phyloP scores from a whole-genome alignment of 768 basidiomycete species.

The Kwoniella pini region DNA sequence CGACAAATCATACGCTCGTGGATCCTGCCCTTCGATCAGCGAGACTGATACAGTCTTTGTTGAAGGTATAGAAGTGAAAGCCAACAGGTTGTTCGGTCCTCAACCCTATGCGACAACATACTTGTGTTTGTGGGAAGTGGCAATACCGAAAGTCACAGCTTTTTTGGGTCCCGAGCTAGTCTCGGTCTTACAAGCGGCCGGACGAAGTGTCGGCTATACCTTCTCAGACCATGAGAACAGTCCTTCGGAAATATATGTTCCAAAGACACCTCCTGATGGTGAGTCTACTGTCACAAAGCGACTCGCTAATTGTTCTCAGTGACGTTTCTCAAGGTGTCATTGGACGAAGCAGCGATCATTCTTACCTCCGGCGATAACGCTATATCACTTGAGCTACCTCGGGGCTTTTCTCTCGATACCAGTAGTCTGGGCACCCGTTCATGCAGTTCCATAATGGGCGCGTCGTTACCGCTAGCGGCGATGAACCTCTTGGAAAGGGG shows the following conservation, averaged over 20 bases:
- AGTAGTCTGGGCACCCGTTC: slow-evolving; percentile 74
- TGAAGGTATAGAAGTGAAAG: slow-evolving; percentile 71
- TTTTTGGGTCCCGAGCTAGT: slow-evolving; percentile 62
- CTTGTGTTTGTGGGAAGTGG: slow-evolving; percentile 89
- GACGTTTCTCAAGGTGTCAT: slow-evolving; percentile 74
- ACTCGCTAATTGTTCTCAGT: slow-evolving; percentile 59
- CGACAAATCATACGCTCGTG: slow-evolving; percentile 40
- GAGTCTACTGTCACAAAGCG: slow-evolving; percentile 37
- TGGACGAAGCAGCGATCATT: slow-evolving; percentile 62
- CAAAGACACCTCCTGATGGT: slow-evolving; percentile 77
- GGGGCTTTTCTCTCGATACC: slow-evolving; percentile 66
- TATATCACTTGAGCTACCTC: slow-evolving; percentile 61
- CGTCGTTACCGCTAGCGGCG: slow-evolving; percentile 62
- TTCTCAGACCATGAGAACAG: slow-evolving; percentile 77
- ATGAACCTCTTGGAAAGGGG: slow-evolving; percentile 59
- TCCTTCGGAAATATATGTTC: slow-evolving; percentile 63
- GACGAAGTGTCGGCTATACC: slow-evolving; percentile 66
- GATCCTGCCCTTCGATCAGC: slow-evolving; percentile 19
- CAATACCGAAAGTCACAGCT: slow-evolving; percentile 66
- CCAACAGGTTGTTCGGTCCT: slow-evolving; percentile 86
- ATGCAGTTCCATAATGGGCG: slow-evolving; percentile 66
- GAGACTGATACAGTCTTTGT: slow-evolving; percentile 55
- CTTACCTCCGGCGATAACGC: slow-evolving; percentile 63
- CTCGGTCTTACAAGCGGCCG: slow-evolving; percentile 61
- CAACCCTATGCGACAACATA: slow-evolving; percentile 81